These are phyloP conservation scores for Odonthalia washingtoniensis DNA, from an alignment of 31 red algal genomes.

Conservation along the genomic window DNA sequence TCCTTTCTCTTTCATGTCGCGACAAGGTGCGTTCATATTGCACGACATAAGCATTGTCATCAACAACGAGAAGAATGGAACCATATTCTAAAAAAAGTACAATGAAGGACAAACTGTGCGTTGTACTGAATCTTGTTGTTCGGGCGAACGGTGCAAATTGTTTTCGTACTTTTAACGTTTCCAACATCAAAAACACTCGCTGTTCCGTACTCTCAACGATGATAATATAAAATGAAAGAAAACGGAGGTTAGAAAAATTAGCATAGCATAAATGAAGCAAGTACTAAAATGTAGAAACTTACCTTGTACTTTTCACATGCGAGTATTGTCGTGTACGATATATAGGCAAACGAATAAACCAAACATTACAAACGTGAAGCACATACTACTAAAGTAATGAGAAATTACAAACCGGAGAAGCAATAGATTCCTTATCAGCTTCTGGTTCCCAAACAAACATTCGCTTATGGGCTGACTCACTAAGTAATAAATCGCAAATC, in stretches of 20 bases:
- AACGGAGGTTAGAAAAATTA: neutral
- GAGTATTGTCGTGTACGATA: slow-evolving; percentile 59
- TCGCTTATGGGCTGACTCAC: slow-evolving; percentile 85
- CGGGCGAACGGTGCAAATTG: slow-evolving; percentile 45
- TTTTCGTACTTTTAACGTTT: slow-evolving; percentile 50
- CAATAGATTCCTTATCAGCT: slow-evolving; percentile 56
- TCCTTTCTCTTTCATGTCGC: neutral
- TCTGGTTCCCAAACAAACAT: slow-evolving; percentile 90
- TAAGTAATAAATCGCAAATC: slow-evolving; percentile 87
- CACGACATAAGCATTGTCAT: slow-evolving; percentile 64
- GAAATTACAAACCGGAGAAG: slow-evolving; percentile 72
- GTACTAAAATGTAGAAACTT: neutral
- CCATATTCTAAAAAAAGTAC: slow-evolving; percentile 66
- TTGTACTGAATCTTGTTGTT: slow-evolving; percentile 58
- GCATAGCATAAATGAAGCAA: neutral
- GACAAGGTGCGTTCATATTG: slow-evolving; percentile 63
- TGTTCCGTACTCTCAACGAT: slow-evolving; percentile 50
- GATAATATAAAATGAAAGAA: slow-evolving; percentile 5
- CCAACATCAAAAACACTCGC: slow-evolving; percentile 64
- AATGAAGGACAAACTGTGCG: slow-evolving; percentile 70
- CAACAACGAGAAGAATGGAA: slow-evolving; percentile 62
- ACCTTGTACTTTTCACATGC: slow-evolving; percentile 75
- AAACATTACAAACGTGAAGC: slow-evolving; percentile 60
- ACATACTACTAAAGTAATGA: slow-evolving; percentile 63
- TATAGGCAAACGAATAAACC: slow-evolving; percentile 77